Percentiles rank a stretch among this genome's conserved stretches.
These are phyloP conservation scores for Aschersonia sp. DNA, from an alignment of 2,329 filamentous ascomycete species.

Conservation along the genomic window DNA sequence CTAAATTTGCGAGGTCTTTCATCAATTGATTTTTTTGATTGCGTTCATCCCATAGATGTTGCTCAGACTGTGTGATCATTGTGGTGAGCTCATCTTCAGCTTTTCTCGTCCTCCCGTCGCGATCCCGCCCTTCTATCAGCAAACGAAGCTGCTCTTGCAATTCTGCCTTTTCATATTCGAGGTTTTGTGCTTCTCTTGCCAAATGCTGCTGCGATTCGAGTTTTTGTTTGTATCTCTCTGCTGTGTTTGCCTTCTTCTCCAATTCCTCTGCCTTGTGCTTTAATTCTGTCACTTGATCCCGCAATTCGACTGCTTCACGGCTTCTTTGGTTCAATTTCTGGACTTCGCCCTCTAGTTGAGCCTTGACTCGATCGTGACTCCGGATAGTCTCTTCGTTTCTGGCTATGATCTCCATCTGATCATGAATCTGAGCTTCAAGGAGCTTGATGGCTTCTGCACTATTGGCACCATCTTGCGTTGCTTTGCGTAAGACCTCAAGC, in stretches of 20 bases:
- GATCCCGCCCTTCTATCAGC: conserved; percentile 20
- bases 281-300: conserved; percentile 46
- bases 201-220: conserved; percentile 40
- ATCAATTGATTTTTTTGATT: conserved; percentile 31
- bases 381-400: conserved; percentile 42
- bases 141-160: conserved; percentile 30
- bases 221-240: conserved; percentile 49
- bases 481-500: conserved; percentile 32
- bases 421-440: conserved; percentile 42
- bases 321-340: conserved; percentile 29
- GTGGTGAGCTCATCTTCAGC: conserved; percentile 24
- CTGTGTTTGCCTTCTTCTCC: conserved; percentile 47
- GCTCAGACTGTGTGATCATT: conserved; percentile 26
- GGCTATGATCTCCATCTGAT: conserved; percentile 59
- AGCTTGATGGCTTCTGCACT: conserved; percentile 36
- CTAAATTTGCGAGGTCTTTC: conserved; percentile 27
- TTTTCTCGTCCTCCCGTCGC: conserved; percentile 17
- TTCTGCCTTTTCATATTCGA: conserved; percentile 40
- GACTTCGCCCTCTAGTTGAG: conserved; percentile 44
- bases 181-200: conserved; percentile 38
- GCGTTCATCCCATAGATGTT: conserved; percentile 26
- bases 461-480: conserved; percentile 36
- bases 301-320: conserved; percentile 33
- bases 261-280: conserved; percentile 43
- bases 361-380: conserved; percentile 18